Evolutionary conservation across 2,329 filamentous ascomycete genomes (phyloP), one percentile per base, ranked within the genome.

Genomic region (Aspergillus luchuensis): DNA sequence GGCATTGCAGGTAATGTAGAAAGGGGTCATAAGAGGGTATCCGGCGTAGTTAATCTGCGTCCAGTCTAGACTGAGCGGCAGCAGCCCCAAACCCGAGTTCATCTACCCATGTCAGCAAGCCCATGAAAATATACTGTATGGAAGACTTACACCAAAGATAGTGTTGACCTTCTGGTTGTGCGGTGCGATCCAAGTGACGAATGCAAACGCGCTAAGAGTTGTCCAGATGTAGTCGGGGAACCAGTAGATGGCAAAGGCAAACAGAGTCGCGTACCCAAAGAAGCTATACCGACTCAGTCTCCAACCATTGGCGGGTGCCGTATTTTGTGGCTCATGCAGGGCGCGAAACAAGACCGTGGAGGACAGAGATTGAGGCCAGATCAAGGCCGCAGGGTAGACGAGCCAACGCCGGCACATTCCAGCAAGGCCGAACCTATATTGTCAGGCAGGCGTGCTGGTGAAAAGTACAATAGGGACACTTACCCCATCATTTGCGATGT

Each of bases 1-100:
- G 63, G 87, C 87, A 66, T 80, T 79, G 60, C 86, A 84, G 59
- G 85, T 84, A 36, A 68, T 68, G 67, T 85, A 83, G 57, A 70
- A 72, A 1, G 74, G 74, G 6, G 67, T 69, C 28, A 68, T 68
- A 2, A 76, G 62, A 7, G 72, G 72, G 28, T 30, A 59, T 4
- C 68, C 68, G 8, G 69, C 70, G n/a, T 72, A 73, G 55, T 65
- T 71, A 55, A 75, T 72, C 61, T 73, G 69, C 0, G 72, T 72
- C 72, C 81, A 83, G 65, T 83, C 81, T 56, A 81, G 77, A 0
- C 79, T 81, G 33, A 81, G 69, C 0, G 79, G 79, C 4, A 80
- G 66, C 0, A 81, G 50, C 4, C 66, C 67, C 19, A 69, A 43
- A 13, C 67, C 67, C 5, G 67, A 68, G 38, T 68, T 66, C 67